Evolutionary conservation across 2,329 filamentous ascomycete genomes (phyloP), one percentile per base, ranked within the genome.

Genomic region (Fusarium nanum): DNA sequence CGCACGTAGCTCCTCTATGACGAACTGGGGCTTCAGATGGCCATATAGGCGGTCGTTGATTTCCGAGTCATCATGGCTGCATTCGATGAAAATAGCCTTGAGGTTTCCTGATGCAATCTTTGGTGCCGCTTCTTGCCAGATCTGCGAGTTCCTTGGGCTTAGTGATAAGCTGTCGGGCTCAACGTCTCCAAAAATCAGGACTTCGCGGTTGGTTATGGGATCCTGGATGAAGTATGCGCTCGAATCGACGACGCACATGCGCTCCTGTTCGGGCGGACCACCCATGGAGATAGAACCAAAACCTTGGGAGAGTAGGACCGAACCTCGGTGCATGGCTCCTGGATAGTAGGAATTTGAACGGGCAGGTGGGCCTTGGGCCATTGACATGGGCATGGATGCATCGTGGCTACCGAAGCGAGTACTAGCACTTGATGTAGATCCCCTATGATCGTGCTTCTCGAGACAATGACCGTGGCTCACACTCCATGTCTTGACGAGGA

Each of bases 171-270:
- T 91, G 79, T 99, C 96, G 1, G 96, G 94, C 77, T 99, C 96
- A 40, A 98, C 93, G 72, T 99, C 96, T 20, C 96, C 96, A 77
- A 98, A 98, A 50, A 99, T 92, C 64, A 99, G 87, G 5, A 98
- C 88, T 80, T 99, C 95, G 32, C 87, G 87, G 3, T 88, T 87
- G 0, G 89, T 92, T 1, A 82, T 78, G 34, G 91, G 84, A 64
- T 96, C 92, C 40, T 93, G 92, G 70, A 99, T 92, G 79, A 99
- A 98, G 80, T 94, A 98, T 1, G 93, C 95, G 20, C 94, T 96
- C 68, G 93, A 97, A 78, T 98, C 93, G 64, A 93, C 91, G 2
- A 94, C 92, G 73, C 91, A 94, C 34, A 86, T 76, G 20, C 81
- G 82, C 59, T 89, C 86, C 53, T 78, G 79, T 8, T 81, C 78